Conservation (phyloP, 2,329 filamentous ascomycete species). For the Phaeophleospora eucalypticola region DNA sequence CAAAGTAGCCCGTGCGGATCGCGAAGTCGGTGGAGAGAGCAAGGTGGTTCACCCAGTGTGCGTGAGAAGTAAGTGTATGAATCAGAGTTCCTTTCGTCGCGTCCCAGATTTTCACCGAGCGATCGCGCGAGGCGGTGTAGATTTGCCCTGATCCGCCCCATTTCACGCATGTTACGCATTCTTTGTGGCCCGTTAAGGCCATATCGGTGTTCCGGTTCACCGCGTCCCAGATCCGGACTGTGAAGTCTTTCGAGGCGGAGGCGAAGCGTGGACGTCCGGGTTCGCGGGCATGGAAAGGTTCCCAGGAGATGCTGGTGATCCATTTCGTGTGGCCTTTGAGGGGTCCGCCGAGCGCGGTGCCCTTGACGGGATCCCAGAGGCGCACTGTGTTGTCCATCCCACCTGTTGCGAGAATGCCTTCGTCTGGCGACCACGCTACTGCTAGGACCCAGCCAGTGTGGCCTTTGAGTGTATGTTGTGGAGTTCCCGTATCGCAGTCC, state of each 20-base stretch:
- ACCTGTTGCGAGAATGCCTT: conserved; percentile 75
- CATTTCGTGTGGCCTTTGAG: conserved; percentile 86
- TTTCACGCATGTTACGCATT: conserved; percentile 80
- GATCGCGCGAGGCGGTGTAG: conserved; percentile 84
- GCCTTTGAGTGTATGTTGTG: conserved; percentile 77
- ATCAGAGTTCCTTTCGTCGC: conserved; percentile 71
- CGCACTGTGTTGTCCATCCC: conserved; percentile 91
- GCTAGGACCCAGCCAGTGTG: conserved; percentile 88
- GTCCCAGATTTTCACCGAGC: conserved; percentile 89
- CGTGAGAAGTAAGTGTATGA: conserved; percentile 75
- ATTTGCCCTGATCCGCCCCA: conserved; percentile 90
- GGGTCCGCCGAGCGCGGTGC: conserved; percentile 65
- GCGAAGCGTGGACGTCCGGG: conserved; percentile 72
- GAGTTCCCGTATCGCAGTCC: conserved; percentile 92
- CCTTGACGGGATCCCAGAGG: conserved; percentile 81
- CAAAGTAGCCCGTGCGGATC: conserved; percentile 78
- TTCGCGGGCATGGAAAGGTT: conserved; percentile 82
- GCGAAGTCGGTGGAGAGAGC: conserved; percentile 91
- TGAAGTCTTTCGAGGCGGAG: conserved; percentile 84
- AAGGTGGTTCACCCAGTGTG: conserved; percentile 93
- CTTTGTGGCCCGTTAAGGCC: conserved; percentile 83
- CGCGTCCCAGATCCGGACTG: conserved; percentile 80
- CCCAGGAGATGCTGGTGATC: conserved; percentile 85
- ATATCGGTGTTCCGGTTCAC: conserved; percentile 74
- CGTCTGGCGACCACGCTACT: conserved; percentile 83